Evolutionary conservation across 148 eudicot genomes (phyloP), one percentile per base, ranked within the genome.

Genomic region (Camellia granthamiana): DNA sequence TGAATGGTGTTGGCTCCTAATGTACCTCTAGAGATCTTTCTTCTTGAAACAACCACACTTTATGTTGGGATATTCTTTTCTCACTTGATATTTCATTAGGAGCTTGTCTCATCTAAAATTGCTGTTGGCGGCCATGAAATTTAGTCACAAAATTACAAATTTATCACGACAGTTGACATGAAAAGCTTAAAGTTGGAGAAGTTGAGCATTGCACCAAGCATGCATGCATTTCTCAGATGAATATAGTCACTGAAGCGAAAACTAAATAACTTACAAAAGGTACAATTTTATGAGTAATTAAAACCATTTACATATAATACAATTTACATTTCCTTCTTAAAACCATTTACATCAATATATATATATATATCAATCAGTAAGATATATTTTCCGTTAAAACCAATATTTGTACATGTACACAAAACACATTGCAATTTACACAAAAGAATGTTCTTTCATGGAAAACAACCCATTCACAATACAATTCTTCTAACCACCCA

Each of bases 371-470:
- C 38, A 30, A 30, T 30, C 41, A 23, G 52, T 73, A 78, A 41
- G 55, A 63, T 61, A n/a, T 79, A 56, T 79, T 30, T 76, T 76
- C 61, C 60, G 1, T 58, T 42, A 60, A 56, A 76, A 77, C 72
- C 46, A 70, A 47, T 74, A 44, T 69, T 23, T 80, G 83, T 80
- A 63, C 83, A 80, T 54, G 49, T 62, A 70, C 56, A 77, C 67
- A 60, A 18, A 84, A 84, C 83, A 49, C 67, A 84, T 80, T 42
- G 38, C 11, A 19, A 19, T 62, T 69, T 58, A 47, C 58, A 42
- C 72, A 75, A 83, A 81, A 83, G 85, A 83, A 83, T 83, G 43
- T 61, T 14, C 60, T 64, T 52, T 8, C 9, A 60, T 23, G 79
- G 55, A 68, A 30, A 30, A 78, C 75, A 67, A 78, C 42, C 63